Conservation (phyloP, 2,329 filamentous ascomycete species). For the Pezicula rhizophila region DNA sequence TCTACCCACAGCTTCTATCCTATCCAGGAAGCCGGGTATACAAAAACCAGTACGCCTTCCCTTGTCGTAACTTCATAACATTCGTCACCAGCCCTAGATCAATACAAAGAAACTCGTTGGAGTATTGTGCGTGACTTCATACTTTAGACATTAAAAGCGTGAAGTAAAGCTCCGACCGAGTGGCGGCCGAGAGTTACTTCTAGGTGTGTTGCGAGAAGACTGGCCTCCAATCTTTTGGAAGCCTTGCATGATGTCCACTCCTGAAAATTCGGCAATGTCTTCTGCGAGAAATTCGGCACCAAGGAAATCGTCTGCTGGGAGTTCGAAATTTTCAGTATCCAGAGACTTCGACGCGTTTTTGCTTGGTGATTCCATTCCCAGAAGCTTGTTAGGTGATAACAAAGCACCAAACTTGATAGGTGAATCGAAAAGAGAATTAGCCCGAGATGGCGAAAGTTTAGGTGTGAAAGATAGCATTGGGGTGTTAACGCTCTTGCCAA, state of each 20-base stretch:
- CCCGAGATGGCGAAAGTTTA: conserved; percentile 14
- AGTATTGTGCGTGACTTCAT: not conserved
- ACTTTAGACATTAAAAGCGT: conserved; percentile 19
- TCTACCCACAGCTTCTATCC: not conserved
- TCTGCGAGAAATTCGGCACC: conserved; percentile 50
- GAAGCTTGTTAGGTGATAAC: conserved; percentile 50
- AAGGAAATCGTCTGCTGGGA: conserved; percentile 46
- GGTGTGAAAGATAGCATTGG: conserved; percentile 44
- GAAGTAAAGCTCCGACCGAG: conserved; percentile 27
- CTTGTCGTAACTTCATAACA: conserved; percentile 13
- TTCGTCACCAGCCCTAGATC: conserved; percentile 6
- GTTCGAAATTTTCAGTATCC: conserved; percentile 17
- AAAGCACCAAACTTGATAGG: conserved; percentile 51
- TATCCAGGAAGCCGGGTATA: not conserved
- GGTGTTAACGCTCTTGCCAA: conserved; percentile 44
- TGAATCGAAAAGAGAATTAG: conserved; percentile 38
- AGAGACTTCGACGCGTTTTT: conserved; percentile 19
- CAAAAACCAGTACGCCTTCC: not conserved
- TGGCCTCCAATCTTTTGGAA: conserved; percentile 59
- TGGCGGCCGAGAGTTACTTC: conserved; percentile 16
- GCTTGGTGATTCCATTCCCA: conserved; percentile 22
- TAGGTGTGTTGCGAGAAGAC: conserved; percentile 17
- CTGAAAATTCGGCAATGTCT: conserved; percentile 50
- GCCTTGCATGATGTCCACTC: conserved; percentile 67
- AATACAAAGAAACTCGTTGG: conserved; percentile 7